Base-by-base conservation (phyloP, 208 protist species). In the Acanthamoeba castellanii region DNA sequence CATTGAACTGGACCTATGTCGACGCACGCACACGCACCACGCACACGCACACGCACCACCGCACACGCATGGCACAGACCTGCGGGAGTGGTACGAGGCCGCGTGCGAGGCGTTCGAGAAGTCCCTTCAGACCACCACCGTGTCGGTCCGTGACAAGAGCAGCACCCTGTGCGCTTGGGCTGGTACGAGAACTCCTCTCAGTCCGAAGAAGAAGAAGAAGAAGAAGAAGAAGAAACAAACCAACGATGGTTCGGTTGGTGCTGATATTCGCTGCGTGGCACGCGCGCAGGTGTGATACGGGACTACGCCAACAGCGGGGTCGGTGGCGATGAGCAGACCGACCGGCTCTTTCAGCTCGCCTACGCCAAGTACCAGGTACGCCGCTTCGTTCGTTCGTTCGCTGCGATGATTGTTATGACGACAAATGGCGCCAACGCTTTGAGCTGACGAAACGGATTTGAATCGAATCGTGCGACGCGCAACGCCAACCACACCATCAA, bases 21-120 rank as follows among this genome's bases (percentile, higher is more conserved):
- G 11, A 57, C 52, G 7, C 50, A 18, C 16, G 50, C 9, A 11
- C 9, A 20, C 50, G 16, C 50, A 57, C 50, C 0, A 57, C 50
- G 0, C 50, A 18, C 50, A 18, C 50, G 16, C 50, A 18, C 50
- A 57, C 50, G 50, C 47, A 52, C 4, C 47, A 11, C 47, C 4
- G 11, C 50, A 18, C 50, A 57, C 16, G 50, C 50, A 57, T 3
- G 3, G 3, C 37, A 3, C 72, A 37, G 42, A 37, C 14, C 30
- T 81, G 72, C 72, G 72, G 20, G 72, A 52, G 37, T 81, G 72
- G 37, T 81, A 52, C 72, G 72, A 81, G 72, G 42, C n/a, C 11
- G 72, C 72, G n/a, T 37, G 37, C 72, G 22, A 27, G 20, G 37
- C 32, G 16, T 81, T 52, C n/a, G 72, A 37, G 42, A 20, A 37